A percentile compares a stretch with the other conserved stretches of the same genome.
Conservation (phyloP, 495 filamentous ascomycete genomes). For the Aspergillus steynii region DNA sequence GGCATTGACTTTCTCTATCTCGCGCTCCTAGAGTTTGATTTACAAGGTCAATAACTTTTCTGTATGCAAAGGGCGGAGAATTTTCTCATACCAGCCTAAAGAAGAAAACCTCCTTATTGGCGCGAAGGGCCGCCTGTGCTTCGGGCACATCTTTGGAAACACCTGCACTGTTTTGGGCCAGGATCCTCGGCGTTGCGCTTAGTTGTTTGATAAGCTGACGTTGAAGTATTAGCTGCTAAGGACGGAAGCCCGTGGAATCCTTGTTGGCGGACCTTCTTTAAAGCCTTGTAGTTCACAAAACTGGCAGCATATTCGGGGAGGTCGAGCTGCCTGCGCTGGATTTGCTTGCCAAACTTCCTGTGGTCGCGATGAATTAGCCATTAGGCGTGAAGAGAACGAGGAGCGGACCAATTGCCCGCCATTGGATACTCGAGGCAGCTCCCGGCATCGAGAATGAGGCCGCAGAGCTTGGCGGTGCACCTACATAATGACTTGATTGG, state of each 20-base stretch:
- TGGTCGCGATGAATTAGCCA: slow-evolving; percentile 16
- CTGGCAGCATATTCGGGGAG: slow-evolving; percentile 98
- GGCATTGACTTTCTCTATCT: slow-evolving; percentile 96
- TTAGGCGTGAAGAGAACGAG: not conserved
- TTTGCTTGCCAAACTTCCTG: slow-evolving; percentile 99
- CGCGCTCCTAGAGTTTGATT: slow-evolving; percentile 68
- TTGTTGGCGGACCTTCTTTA: slow-evolving; percentile 77
- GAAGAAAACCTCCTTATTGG: slow-evolving; percentile 98
- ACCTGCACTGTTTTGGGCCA: slow-evolving; percentile 65
- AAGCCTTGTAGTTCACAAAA: slow-evolving; percentile 98
- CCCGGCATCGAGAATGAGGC: not conserved
- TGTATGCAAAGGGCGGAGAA: not conserved
- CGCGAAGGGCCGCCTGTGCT: slow-evolving; percentile 88
- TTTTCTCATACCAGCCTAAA: slow-evolving; percentile 73
- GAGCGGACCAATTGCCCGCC: not conserved
- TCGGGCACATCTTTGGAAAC: slow-evolving; percentile 55
- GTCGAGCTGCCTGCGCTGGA: slow-evolving; percentile 97
- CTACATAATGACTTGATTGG: not conserved
- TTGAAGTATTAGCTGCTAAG: slow-evolving; percentile 18
- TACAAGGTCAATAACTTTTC: slow-evolving; percentile 10
- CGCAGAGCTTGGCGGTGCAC: not conserved
- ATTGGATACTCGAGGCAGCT: not conserved
- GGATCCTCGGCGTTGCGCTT: slow-evolving; percentile 82
- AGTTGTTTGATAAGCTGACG: slow-evolving; percentile 95
- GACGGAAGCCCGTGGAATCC: not conserved